A percentile compares a stretch with the other conserved stretches of the same genome.
phyloP scores from a whole-genome alignment of 257 asterid genomes.

The Ligustrum vulgare region DNA sequence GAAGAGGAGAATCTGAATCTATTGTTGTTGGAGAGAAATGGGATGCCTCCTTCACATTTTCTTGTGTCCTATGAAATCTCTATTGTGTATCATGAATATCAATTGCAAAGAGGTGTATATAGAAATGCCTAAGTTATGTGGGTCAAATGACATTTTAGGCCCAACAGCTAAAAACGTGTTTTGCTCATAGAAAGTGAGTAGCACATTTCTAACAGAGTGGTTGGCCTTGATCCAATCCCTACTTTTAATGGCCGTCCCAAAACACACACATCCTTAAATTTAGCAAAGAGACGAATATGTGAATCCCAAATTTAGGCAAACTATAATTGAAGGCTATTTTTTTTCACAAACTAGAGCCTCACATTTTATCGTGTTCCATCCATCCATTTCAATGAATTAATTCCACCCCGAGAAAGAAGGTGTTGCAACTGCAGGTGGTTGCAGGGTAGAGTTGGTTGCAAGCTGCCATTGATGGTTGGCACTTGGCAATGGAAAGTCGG shows the following conservation, averaged over 20 bases:
- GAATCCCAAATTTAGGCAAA: constrained; percentile 18
- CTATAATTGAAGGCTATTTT: neutral
- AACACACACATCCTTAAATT: constrained; percentile 26
- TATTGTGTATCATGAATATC: no score
- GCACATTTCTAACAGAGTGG: no score
- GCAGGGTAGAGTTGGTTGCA: constrained; percentile 19
- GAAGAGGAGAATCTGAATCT: no score
- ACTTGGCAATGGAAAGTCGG: constrained; percentile 40
- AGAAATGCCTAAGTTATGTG: no score
- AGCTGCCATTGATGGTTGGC: constrained; percentile 37
- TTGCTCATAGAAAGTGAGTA: no score
- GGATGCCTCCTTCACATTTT: no score
- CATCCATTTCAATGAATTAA: neutral
- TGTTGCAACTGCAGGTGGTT: constrained; percentile 19
- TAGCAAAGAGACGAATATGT: constrained; percentile 15
- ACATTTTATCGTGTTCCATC: constrained; percentile 8
- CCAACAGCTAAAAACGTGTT: no score
- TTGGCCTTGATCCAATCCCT: constrained; percentile 23
- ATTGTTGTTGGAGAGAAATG: no score
- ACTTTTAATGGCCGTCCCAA: constrained; percentile 6
- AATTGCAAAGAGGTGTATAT: no score
- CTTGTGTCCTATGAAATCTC: no score
- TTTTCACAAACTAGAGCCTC: neutral
- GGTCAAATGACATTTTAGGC: no score
- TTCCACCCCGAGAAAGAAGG: constrained; percentile 11